Conservation (phyloP, 306 rosid genomes). For the Medicago lupulina region DNA sequence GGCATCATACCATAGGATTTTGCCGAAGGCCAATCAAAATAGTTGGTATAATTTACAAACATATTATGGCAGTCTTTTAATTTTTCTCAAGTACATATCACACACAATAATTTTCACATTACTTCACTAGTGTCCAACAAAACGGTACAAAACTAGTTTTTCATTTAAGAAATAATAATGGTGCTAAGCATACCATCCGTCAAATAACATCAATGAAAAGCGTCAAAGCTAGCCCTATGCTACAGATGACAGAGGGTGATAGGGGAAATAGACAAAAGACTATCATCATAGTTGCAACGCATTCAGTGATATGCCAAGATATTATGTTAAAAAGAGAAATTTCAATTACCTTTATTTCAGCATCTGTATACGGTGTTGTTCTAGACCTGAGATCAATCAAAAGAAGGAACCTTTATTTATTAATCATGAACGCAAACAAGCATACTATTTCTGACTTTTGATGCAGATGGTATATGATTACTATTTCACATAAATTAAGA, state of each 20-base stretch:
- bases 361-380: slow-evolving; percentile 78
- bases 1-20: slow-evolving; percentile 8
- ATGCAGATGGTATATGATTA: slow-evolving; percentile 19
- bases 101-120: slow-evolving; percentile 2
- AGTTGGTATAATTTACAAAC: background rate
- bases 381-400: slow-evolving; percentile 64
- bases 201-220: slow-evolving; percentile 22
- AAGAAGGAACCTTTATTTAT: slow-evolving; percentile 35
- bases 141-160: slow-evolving; percentile 3
- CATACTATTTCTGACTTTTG: slow-evolving; percentile 23
- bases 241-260: background rate
- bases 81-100: slow-evolving; percentile 15
- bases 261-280: slow-evolving; percentile 25
- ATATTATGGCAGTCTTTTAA: slow-evolving; percentile 4
- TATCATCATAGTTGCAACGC: slow-evolving; percentile 6
- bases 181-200: slow-evolving; percentile 19
- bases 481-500: too few relatives aligned
- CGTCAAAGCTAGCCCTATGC: slow-evolving; percentile 1
- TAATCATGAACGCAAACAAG: slow-evolving; percentile 36
- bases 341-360: slow-evolving; percentile 81
- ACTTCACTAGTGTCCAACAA: slow-evolving; percentile 11
- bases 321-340: slow-evolving; percentile 4
- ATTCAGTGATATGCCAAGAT: slow-evolving; percentile 16
- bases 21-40: slow-evolving; percentile 22
- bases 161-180: slow-evolving; percentile 25